Evolutionary conservation across 768 basidiomycete genomes (phyloP).

Genomic region (Lactifluus hygrophoroides): DNA sequence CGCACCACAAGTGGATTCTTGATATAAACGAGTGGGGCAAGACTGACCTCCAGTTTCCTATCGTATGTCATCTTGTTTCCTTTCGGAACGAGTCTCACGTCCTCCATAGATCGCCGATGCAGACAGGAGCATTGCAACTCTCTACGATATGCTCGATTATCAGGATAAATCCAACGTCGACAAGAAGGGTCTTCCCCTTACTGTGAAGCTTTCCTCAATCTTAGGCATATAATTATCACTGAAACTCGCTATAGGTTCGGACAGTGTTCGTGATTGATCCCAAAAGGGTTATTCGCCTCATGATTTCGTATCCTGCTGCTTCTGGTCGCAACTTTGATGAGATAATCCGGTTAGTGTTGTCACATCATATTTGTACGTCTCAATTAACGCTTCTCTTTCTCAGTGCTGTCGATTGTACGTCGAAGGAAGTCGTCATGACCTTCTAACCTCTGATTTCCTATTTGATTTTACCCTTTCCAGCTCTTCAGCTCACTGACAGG

Average conservation of each 20-base stretch:
- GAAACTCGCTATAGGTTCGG: constrained; percentile 50
- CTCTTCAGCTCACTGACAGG: constrained; percentile 87
- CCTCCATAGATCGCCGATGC: constrained; percentile 75
- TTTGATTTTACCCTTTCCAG: constrained; percentile 25
- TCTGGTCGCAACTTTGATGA: constrained; percentile 91
- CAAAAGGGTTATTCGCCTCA: constrained; percentile 88
- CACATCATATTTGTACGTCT: neutral
- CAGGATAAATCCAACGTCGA: constrained; percentile 90
- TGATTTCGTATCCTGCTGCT: constrained; percentile 86
- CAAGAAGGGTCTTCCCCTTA: constrained; percentile 86
- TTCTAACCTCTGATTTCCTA: constrained; percentile 23
- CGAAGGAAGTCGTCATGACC: neutral
- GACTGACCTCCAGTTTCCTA: constrained; percentile 83
- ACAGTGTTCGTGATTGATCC: constrained; percentile 98
- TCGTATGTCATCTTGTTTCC: constrained; percentile 41
- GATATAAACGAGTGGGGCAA: constrained; percentile 84
- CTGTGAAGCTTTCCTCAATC: constrained; percentile 34
- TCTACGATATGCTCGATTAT: constrained; percentile 95
- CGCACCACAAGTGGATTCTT: constrained; percentile 81
- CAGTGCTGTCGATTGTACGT: constrained; percentile 65
- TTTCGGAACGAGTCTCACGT: neutral
- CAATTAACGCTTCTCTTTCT: neutral
- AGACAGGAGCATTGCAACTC: constrained; percentile 72
- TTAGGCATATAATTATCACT: neutral
- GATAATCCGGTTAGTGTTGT: constrained; percentile 41